Evolutionary conservation across 2,329 filamentous ascomycete species (phyloP), one percentile per base, ranked within the genome.

Genomic region (Coniella lustricola): DNA sequence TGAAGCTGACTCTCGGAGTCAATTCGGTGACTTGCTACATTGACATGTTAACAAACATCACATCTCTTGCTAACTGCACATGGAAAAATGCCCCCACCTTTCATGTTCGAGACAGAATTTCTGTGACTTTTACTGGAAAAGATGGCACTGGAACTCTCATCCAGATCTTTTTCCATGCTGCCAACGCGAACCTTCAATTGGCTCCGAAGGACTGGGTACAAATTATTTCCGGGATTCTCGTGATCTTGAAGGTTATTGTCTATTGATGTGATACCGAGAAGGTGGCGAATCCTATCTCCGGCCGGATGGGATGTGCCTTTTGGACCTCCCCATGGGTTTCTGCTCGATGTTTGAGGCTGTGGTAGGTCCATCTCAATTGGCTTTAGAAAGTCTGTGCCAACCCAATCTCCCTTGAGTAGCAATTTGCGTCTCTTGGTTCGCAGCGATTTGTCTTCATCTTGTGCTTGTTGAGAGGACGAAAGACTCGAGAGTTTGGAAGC

Each of bases 151-250:
- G 56, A 57, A 16, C 50, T 54, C n/a, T 43, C 54, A 8, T 55
- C 57, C 3, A 58, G 51, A 5, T 50, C 50, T 39, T 62, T 63
- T 41, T 64, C 62, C 46, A 62, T 62, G 35, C 61, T 66, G 8
- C 67, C 67, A 38, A 70, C 60, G 22, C 57, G 62, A 21, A 70
- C 60, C 36, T 44, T 62, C 18, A 68, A 52, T 36, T 59, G 36
- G 18, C 43, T 36, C 21, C 37, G 18, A 25, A 42, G 31, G 48
- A 36, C 32, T 49, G 32, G 44, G 40, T 17, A 22, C 17, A 22
- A 34, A n/a, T 7, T 17, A 25, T 44, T 16, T 14, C 41, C 21
- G n/a, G 44, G 25, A 7, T 21, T 9, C 13, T 36, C 32, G 16
- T 48, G 42, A 18, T 36, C 37, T 25, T 7, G 46, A n/a, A 43